Conservation (phyloP, 768 basidiomycete species). For the Mycena epipterygia region DNA sequence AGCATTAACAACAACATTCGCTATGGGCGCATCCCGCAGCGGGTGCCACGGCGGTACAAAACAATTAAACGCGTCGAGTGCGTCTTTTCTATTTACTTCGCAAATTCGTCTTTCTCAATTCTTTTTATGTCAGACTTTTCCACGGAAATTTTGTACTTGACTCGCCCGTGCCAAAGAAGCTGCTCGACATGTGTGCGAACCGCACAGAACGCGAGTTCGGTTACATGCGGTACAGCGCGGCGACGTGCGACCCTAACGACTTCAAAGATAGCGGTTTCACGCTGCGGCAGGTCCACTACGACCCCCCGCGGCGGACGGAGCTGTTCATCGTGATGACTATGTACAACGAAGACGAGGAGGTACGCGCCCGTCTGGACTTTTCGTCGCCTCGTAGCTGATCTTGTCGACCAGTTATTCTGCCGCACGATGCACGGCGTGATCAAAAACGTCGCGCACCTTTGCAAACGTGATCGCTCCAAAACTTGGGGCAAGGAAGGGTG, state of each 20-base stretch:
- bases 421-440: slow-evolving; percentile 97
- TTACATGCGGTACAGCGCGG: slow-evolving; percentile 96
- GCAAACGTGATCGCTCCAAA: slow-evolving; percentile 87
- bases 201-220: slow-evolving; percentile 92
- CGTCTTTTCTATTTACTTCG: slow-evolving; percentile 46
- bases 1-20: slow-evolving; percentile 69
- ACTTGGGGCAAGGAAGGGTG: slow-evolving; percentile 98
- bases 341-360: slow-evolving; percentile 76
- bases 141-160: slow-evolving; percentile 96
- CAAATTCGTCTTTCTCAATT: background rate
- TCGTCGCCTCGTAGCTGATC: slow-evolving; percentile 8
- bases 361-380: slow-evolving; percentile 53
- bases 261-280: slow-evolving; percentile 88
- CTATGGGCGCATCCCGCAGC: slow-evolving; percentile 92
- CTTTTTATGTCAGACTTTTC: slow-evolving; percentile 68
- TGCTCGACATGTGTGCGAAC: slow-evolving; percentile 85
- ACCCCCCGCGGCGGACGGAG: slow-evolving; percentile 92
- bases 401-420: slow-evolving; percentile 73
- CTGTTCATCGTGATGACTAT: slow-evolving; percentile 98
- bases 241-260: slow-evolving; percentile 96
- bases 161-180: slow-evolving; percentile 89
- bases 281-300: slow-evolving; percentile 91
- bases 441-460: slow-evolving; percentile 92
- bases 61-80: slow-evolving; percentile 93
- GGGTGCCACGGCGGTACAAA: slow-evolving; percentile 91